Conservation (phyloP, 176 grass and related monocot genomes). For the Oryza nivara region DNA sequence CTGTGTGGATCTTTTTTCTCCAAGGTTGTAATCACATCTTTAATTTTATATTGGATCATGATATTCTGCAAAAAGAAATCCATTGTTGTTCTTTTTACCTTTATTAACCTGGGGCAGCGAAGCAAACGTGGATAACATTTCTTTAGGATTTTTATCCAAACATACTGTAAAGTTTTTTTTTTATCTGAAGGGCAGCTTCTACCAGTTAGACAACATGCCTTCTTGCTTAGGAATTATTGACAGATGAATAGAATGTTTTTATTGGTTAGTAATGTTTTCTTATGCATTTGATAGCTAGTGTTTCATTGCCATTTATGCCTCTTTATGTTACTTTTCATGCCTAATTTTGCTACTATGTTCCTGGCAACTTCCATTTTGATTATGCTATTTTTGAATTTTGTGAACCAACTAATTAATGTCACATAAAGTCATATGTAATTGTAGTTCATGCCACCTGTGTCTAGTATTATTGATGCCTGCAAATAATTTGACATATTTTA, state of each 20-base stretch:
- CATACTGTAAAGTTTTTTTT: not conserved
- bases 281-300: not conserved
- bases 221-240: conserved; percentile 13
- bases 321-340: not conserved
- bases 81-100: not conserved
- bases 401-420: conserved; percentile 12
- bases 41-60: conserved; percentile 16
- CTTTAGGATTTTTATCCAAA: not conserved
- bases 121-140: conserved; percentile 31
- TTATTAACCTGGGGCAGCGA: not conserved
- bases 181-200: not conserved
- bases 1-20: conserved; percentile 99
- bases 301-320: not conserved
- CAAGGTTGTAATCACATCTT: conserved; percentile 55
- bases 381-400: not conserved
- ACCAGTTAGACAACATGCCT: not conserved
- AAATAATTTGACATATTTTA: conserved; percentile 9
- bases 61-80: not conserved
- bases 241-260: not conserved
- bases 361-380: no score
- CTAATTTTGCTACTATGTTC: no score
- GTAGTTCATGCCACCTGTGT: not conserved
- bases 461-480: conserved; percentile 6
- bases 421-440: not conserved
- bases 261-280: conserved; percentile 13